Evolutionary conservation across 139 green algal genomes (phyloP), one percentile per base, ranked within the genome.

Genomic region (Coelastrella sp.): DNA sequence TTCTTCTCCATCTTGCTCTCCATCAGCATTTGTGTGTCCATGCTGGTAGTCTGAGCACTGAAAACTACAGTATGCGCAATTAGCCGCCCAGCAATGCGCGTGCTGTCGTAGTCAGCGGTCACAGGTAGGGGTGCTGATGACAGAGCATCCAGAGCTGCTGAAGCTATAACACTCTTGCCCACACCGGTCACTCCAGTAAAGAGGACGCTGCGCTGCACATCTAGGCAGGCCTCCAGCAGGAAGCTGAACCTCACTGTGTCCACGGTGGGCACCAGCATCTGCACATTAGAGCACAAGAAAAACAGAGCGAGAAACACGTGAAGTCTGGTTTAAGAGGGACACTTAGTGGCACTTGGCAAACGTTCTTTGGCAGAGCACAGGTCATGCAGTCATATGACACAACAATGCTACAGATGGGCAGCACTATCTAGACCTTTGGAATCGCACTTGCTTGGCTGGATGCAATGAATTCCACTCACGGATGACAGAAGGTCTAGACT

Each of bases 1-100:
- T 96, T 94, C 93, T 98, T 98, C 90, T 98, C 96, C 90, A 98
- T 91, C 91, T 94, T 95, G 83, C 95, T 95, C 92, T 98, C 96
- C 80, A 98, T 97, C 14, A 96, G 95, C 75, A 96, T 92, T 92
- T 98, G 94, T 66, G 92, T 84, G 16, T 97, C 96, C 5, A 94
- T 89, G 6, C 95, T 92, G 80, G 93, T 89, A 4, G 97, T 98
- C 93, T 98, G 97, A 59, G 96, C 97, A 32, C 86, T 95, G 94
- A 98, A 98, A 93, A 97, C 97, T 85, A 98, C 93, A 77, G 91
- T 96, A 92, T 96, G 92, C 3, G 95, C 93, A 47, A 98, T 83
- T 5, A 97, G 78, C 75, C 85, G 60, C 14, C 74, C 86, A 32
- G 74, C 57, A 58, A 88, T 47, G 14, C 71, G n/a, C 0, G 57